These are phyloP conservation scores for Cyberlindnera americana DNA, from an alignment of 805 yeast species.

Conservation along the genomic window DNA sequence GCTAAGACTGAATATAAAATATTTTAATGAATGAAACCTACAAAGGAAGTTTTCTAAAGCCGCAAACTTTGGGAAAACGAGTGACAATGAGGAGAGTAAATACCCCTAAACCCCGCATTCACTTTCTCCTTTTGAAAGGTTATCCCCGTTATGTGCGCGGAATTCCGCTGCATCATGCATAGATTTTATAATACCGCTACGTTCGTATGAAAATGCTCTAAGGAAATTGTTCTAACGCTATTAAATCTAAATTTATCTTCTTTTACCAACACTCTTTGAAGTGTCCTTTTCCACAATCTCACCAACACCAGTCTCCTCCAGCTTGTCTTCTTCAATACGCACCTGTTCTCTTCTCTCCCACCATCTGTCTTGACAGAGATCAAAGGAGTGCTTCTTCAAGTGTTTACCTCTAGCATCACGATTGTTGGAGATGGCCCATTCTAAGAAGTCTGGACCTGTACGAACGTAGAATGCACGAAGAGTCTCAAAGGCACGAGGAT, in stretches of 20 bases:
- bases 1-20: too few relatives aligned
- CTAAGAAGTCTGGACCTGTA: conserved; percentile 80
- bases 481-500: conserved; percentile 89
- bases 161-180: too few relatives aligned
- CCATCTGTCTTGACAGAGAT: conserved; percentile 90
- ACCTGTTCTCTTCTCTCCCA: conserved; percentile 98
- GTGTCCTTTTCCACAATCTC: conserved; percentile 77
- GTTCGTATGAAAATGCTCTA: too few relatives aligned
- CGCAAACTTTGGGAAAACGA: too few relatives aligned
- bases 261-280: conserved; percentile 45
- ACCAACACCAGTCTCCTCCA: conserved; percentile 87
- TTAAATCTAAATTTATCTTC: conserved; percentile 46
- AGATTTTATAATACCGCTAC: too few relatives aligned
- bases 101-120: too few relatives aligned
- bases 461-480: conserved; percentile 81
- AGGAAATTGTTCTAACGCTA: too few relatives aligned
- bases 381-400: conserved; percentile 84
- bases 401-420: conserved; percentile 86
- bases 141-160: too few relatives aligned
- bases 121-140: too few relatives aligned
- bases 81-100: too few relatives aligned
- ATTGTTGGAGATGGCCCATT: conserved; percentile 89
- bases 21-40: too few relatives aligned
- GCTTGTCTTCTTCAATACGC: conserved; percentile 79
- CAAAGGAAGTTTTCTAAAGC: too few relatives aligned